phyloP scores from a whole-genome alignment of 2,329 filamentous ascomycete genomes.

The Thelonectria rubi region DNA sequence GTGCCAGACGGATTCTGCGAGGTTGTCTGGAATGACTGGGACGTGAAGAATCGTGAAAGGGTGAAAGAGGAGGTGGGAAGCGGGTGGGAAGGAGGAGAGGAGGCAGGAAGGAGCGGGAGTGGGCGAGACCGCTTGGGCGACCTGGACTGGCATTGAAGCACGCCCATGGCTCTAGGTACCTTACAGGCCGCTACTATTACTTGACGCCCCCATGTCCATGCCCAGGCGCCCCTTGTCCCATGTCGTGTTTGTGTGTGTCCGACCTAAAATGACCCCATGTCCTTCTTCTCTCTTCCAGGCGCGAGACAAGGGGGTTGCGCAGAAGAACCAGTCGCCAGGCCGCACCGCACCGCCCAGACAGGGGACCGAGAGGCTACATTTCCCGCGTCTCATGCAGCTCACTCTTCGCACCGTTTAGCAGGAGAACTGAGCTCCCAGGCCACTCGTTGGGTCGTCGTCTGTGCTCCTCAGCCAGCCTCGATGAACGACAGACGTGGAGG shows the following conservation, averaged over 20 bases:
- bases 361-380: conserved; percentile 9
- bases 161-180: conserved; percentile 16
- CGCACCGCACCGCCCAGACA: conserved; percentile 18
- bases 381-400: background rate
- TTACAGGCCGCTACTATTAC: conserved; percentile 6
- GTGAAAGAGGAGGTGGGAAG: conserved; percentile 22
- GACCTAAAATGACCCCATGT: conserved; percentile 6
- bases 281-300: conserved; percentile 7
- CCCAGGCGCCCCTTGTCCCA: conserved; percentile 1
- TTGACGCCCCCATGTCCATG: too few relatives aligned
- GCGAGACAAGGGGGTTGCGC: conserved; percentile 20
- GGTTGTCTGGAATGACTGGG: conserved; percentile 41
- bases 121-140: conserved; percentile 23
- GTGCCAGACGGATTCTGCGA: conserved; percentile 47
- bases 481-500: background rate
- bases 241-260: background rate
- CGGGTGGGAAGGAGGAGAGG: conserved; percentile 29
- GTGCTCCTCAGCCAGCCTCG: conserved; percentile 4
- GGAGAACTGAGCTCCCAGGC: conserved; percentile 22
- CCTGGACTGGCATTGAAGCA: conserved; percentile 17
- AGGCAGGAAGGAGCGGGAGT: conserved; percentile 28
- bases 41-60: conserved; percentile 32
- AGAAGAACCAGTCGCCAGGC: conserved; percentile 16
- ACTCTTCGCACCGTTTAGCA: conserved; percentile 19
- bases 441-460: conserved; percentile 10